Evolutionary conservation across 345 rosid species (phyloP).

Genomic region (Conringia planisiliqua): DNA sequence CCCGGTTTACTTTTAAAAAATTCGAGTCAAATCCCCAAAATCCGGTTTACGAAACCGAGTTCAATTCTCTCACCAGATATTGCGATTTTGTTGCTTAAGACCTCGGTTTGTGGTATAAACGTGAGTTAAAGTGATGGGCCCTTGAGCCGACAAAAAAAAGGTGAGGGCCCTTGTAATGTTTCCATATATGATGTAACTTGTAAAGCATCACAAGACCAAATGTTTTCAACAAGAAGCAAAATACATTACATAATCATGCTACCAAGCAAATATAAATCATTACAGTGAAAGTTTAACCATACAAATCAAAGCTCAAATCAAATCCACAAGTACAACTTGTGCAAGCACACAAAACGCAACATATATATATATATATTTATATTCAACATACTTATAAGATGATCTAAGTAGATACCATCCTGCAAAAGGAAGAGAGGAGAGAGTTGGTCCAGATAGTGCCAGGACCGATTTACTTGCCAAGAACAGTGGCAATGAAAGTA

Average conservation of each 20-base stretch:
- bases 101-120: not conserved
- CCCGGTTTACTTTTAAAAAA: not conserved
- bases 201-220: not conserved
- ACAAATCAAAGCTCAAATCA: conserved; percentile 4
- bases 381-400: not conserved
- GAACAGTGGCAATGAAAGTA: not conserved
- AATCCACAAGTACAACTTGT: not conserved
- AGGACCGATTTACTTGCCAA: not conserved
- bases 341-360: conserved; percentile 1
- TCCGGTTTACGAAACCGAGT: too few relatives aligned
- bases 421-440: not conserved
- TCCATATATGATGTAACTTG: not conserved
- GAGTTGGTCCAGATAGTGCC: conserved; percentile 16
- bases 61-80: too few relatives aligned
- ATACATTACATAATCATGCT: not conserved
- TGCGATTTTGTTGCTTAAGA: too few relatives aligned
- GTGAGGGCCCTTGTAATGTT: not conserved
- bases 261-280: conserved; percentile 2
- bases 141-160: not conserved
- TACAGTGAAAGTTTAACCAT: conserved; percentile 1
- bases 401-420: conserved; percentile 16
- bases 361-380: too few relatives aligned
- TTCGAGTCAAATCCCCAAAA: too few relatives aligned
- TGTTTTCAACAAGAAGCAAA: not conserved
- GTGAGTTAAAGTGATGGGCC: not conserved